Percentiles rank a stretch among this genome's conserved stretches.
Evolutionary conservation across 306 rosid species (phyloP).

Genomic region (Vigna reflexopilosa): DNA sequence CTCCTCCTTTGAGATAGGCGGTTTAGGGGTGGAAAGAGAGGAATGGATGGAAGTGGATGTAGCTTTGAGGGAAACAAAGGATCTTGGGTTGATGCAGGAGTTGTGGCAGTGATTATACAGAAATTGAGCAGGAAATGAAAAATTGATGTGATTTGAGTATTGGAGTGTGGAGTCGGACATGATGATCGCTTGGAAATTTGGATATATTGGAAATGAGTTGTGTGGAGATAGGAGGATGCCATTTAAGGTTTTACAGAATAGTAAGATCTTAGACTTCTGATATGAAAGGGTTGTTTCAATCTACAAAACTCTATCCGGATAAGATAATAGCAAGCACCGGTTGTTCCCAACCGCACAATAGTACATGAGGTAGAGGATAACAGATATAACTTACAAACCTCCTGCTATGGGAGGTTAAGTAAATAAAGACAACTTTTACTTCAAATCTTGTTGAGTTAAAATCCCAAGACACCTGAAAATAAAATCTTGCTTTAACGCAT

Average conservation of each 20-base stretch:
- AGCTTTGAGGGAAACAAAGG: slow-evolving; percentile 48
- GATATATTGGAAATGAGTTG: slow-evolving; percentile 44
- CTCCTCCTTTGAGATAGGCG: slow-evolving; percentile 83
- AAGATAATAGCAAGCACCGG: slow-evolving; percentile 40
- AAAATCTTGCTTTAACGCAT: background rate
- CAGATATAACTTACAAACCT: background rate
- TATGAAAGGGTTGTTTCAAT: slow-evolving; percentile 28
- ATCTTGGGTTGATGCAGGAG: slow-evolving; percentile 35
- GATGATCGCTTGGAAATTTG: slow-evolving; percentile 48
- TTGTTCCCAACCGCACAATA: slow-evolving; percentile 40
- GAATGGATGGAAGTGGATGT: slow-evolving; percentile 45
- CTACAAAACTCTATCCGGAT: slow-evolving; percentile 41
- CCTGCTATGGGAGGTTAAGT: background rate
- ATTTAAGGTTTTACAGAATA: slow-evolving; percentile 44
- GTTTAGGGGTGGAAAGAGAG: slow-evolving; percentile 67
- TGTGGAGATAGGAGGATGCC: slow-evolving; percentile 62
- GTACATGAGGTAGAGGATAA: background rate
- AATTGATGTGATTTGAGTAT: slow-evolving; percentile 44
- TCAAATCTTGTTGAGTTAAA: background rate
- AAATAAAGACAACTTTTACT: background rate
- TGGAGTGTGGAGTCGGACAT: slow-evolving; percentile 38
- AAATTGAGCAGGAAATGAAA: slow-evolving; percentile 40
- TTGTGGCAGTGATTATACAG: slow-evolving; percentile 43
- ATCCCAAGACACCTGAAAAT: background rate
- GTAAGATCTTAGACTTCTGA: background rate